Conservation (phyloP, 2,329 filamentous ascomycete species). For the Westerdykella ornata region DNA sequence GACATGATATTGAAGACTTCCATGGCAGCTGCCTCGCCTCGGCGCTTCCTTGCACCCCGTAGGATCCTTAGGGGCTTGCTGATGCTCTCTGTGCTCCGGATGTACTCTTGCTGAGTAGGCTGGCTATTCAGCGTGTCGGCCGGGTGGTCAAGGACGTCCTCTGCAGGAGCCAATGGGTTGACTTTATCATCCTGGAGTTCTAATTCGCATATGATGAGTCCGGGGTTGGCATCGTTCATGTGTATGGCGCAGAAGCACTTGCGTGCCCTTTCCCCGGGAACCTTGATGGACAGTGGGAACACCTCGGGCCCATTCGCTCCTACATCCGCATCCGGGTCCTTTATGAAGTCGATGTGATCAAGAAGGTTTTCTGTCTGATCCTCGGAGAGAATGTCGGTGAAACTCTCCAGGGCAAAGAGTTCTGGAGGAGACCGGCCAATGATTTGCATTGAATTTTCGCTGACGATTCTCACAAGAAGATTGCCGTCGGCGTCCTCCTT, state of each 20-base stretch:
- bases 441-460: conserved; percentile 70
- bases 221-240: conserved; percentile 58
- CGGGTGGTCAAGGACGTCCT: conserved; percentile 55
- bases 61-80: conserved; percentile 74
- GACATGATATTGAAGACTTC: conserved; percentile 89
- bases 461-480: conserved; percentile 65
- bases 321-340: conserved; percentile 73
- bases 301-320: conserved; percentile 74
- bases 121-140: conserved; percentile 68
- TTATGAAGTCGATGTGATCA: conserved; percentile 82
- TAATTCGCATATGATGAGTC: conserved; percentile 76
- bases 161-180: conserved; percentile 60
- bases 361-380: conserved; percentile 78
- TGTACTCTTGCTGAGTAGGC: conserved; percentile 66
- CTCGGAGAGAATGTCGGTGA: conserved; percentile 75
- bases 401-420: conserved; percentile 66
- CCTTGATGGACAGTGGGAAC: conserved; percentile 68
- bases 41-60: conserved; percentile 65
- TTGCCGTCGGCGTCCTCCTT: conserved; percentile 57
- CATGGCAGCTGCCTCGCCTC: conserved; percentile 75
- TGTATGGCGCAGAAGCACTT: conserved; percentile 89
- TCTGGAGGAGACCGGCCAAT: conserved; percentile 71
- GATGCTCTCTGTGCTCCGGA: conserved; percentile 66
- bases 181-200: conserved; percentile 71
- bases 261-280: conserved; percentile 48